Percentiles rank a stretch among this genome's conserved stretches.
Conservation (phyloP, 192 early-diverging fungal genomes). For the Coemansia sp. region DNA sequence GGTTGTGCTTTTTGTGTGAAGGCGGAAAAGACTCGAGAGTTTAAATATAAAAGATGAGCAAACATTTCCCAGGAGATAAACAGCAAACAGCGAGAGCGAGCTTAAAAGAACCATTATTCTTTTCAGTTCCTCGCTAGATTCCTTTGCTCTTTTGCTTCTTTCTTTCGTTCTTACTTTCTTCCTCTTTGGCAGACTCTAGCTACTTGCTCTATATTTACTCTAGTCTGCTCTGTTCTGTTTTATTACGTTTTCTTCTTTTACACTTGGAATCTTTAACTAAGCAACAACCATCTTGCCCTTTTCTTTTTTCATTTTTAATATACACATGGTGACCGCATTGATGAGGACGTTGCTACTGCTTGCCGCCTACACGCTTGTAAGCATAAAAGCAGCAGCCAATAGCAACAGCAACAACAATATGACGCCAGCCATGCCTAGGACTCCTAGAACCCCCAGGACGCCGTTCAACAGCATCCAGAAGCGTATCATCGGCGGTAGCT, state of each 20-base stretch:
- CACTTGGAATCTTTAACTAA: too few relatives aligned
- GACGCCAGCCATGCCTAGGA: neutral
- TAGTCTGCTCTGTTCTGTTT: too few relatives aligned
- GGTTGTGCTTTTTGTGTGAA: neutral
- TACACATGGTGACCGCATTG: neutral
- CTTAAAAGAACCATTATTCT: neutral
- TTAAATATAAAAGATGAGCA: neutral
- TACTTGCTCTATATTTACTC: too few relatives aligned
- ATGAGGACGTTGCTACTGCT: neutral
- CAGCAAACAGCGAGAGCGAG: too few relatives aligned
- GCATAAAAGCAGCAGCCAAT: too few relatives aligned
- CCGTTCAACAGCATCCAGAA: slow-evolving; percentile 13
- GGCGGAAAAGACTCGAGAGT: neutral
- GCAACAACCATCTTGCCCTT: too few relatives aligned
- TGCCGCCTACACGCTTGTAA: neutral
- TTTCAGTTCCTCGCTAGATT: neutral
- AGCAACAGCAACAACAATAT: neutral
- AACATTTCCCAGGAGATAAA: neutral
- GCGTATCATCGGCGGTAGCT: slow-evolving; percentile 39
- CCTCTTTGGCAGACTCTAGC: too few relatives aligned
- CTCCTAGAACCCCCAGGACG: neutral
- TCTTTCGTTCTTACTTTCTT: neutral
- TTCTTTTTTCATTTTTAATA: neutral
- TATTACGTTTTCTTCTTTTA: too few relatives aligned
- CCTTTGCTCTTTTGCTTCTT: neutral